These are phyloP conservation scores for Helminthosporium solani DNA, from an alignment of 2,329 filamentous ascomycete species.

Conservation along the genomic window DNA sequence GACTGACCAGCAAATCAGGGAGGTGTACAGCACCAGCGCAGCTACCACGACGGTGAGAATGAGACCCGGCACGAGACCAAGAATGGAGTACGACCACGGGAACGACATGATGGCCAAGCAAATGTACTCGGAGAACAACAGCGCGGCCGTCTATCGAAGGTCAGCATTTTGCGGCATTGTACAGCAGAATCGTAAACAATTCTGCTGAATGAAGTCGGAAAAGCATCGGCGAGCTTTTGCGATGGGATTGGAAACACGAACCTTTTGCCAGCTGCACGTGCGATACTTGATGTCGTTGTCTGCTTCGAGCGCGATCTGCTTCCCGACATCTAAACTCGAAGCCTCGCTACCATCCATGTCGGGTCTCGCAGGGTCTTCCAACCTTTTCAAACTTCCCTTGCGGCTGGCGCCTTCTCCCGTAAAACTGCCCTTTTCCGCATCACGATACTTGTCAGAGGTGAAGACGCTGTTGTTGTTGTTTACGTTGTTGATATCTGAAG, in stretches of 20 bases:
- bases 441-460: conserved; percentile 22
- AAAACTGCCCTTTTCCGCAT: conserved; percentile 34
- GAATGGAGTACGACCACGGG: conserved; percentile 84
- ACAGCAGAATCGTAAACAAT: neutral
- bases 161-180: conserved; percentile 15
- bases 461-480: conserved; percentile 16
- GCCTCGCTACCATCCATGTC: conserved; percentile 39
- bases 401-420: conserved; percentile 25
- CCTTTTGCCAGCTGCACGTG: conserved; percentile 92
- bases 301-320: conserved; percentile 75
- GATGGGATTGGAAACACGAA: conserved; percentile 37
- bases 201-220: neutral
- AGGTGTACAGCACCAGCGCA: conserved; percentile 79
- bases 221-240: no score
- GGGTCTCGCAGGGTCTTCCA: conserved; percentile 36
- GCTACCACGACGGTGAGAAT: conserved; percentile 81
- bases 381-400: conserved; percentile 46
- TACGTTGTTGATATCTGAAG: conserved; percentile 12
- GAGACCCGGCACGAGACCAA: conserved; percentile 82
- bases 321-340: conserved; percentile 52
- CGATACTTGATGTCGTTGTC: conserved; percentile 84
- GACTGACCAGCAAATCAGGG: conserved; percentile 61
- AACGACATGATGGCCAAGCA: conserved; percentile 94
- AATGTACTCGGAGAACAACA: conserved; percentile 95
- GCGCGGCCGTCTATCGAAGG: conserved; percentile 67